Percentiles rank a stretch among this genome's conserved stretches.
Evolutionary conservation across 164 flowering plant species (phyloP).

Genomic region (Vitis cinerea): DNA sequence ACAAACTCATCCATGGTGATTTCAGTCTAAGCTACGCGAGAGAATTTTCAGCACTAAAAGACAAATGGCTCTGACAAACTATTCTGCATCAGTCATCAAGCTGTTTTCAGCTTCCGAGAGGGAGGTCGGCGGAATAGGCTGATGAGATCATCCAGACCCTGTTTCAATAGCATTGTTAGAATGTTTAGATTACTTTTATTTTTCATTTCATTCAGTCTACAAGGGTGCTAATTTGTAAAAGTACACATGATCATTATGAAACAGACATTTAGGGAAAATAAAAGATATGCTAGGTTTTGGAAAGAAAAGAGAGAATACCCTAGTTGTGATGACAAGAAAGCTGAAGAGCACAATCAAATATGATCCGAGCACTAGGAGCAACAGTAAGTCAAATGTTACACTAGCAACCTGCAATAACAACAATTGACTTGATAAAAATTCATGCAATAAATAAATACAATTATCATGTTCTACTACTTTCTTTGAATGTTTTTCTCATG

Average conservation of each 20-base stretch:
- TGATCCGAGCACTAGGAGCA: constrained; percentile 85
- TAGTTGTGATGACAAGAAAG: constrained; percentile 84
- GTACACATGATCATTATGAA: not conserved
- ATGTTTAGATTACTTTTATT: not conserved
- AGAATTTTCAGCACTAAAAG: not conserved
- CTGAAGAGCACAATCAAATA: constrained; percentile 85
- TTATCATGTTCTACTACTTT: no score
- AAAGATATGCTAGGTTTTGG: not conserved
- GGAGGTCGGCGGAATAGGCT: constrained; percentile 88
- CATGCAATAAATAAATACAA: no score
- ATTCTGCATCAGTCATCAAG: constrained; percentile 25
- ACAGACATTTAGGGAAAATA: not conserved
- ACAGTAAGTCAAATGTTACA: constrained; percentile 87
- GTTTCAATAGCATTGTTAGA: constrained; percentile 20
- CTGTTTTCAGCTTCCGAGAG: constrained; percentile 81
- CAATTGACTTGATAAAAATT: no score
- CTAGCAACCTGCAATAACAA: constrained; percentile 72
- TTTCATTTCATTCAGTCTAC: not conserved
- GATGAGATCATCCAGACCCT: constrained; percentile 98
- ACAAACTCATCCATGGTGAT: not conserved
- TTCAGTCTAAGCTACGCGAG: not conserved
- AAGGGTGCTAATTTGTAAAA: no score
- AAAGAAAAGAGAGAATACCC: constrained; percentile 46
- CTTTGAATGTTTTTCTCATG: no score
- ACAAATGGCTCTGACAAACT: not conserved